Evolutionary conservation across 306 rosid species (phyloP).

Genomic region (Begonia loranthoides): DNA sequence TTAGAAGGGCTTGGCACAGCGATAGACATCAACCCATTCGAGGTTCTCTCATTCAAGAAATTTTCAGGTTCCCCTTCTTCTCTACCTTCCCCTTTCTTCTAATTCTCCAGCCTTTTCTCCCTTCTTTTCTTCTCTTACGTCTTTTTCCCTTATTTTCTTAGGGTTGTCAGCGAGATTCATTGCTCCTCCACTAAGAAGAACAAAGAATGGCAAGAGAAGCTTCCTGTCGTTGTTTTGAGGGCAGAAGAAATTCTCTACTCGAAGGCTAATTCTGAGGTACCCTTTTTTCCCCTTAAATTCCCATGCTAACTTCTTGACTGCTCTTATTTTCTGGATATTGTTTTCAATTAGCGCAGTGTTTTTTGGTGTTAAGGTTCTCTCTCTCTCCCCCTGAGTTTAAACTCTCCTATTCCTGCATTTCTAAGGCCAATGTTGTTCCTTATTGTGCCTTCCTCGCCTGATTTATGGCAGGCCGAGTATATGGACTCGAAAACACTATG

Average conservation of each 20-base stretch:
- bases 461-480: conserved; percentile 40
- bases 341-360: not conserved
- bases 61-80: conserved; percentile 46
- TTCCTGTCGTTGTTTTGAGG: conserved; percentile 61
- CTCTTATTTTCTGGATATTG: too few relatives aligned
- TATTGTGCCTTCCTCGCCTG: too few relatives aligned
- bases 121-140: not conserved
- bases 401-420: too few relatives aligned
- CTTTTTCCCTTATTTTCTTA: conserved; percentile 8
- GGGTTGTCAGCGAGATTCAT: conserved; percentile 58
- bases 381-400: too few relatives aligned
- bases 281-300: not conserved
- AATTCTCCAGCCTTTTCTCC: too few relatives aligned
- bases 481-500: conserved; percentile 50
- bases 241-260: conserved; percentile 76
- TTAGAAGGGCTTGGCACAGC: conserved; percentile 76
- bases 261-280: conserved; percentile 71
- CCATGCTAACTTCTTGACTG: not conserved
- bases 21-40: conserved; percentile 71
- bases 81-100: too few relatives aligned
- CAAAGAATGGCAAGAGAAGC: conserved; percentile 79
- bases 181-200: conserved; percentile 46
- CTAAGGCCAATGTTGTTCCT: too few relatives aligned
- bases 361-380: not conserved
- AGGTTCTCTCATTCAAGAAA: conserved; percentile 71